Evolutionary conservation across 441 rosid genomes (phyloP).

Genomic region (Manihot esculenta): DNA sequence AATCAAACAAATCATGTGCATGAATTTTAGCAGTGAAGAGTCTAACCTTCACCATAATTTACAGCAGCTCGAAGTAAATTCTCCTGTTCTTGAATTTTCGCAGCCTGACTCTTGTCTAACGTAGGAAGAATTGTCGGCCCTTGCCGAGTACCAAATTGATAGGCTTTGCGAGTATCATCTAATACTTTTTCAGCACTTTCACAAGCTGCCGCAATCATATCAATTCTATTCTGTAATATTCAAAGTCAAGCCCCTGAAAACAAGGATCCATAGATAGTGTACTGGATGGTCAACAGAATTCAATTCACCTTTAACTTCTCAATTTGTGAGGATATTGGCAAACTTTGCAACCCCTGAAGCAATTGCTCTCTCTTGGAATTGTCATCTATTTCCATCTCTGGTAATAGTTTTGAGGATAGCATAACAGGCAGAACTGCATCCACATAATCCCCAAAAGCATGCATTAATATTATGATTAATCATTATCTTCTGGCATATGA

Average conservation of each 20-base stretch:
- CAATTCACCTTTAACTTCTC: constrained; percentile 69
- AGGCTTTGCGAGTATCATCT: constrained; percentile 86
- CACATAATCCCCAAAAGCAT: constrained; percentile 10
- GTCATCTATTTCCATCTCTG: constrained; percentile 93
- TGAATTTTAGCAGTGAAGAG: constrained; percentile 4
- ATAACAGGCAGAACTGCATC: constrained; percentile 89
- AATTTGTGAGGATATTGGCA: constrained; percentile 70
- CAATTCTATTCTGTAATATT: constrained; percentile 66
- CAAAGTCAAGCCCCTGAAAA: constrained; percentile 18
- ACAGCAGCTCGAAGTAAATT: constrained; percentile 76
- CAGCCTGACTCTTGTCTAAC: constrained; percentile 84
- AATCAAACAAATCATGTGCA: neutral
- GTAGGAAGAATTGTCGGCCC: constrained; percentile 87
- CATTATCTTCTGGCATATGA: neutral
- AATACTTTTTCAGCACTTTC: constrained; percentile 86
- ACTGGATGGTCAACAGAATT: neutral
- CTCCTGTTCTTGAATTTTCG: constrained; percentile 89
- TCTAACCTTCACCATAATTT: constrained; percentile 73
- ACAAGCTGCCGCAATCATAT: constrained; percentile 91
- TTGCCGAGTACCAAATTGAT: constrained; percentile 75
- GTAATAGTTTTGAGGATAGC: constrained; percentile 88
- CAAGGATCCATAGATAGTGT: neutral
- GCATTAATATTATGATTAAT: neutral
- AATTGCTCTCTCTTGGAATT: constrained; percentile 80
- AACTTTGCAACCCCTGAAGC: constrained; percentile 82